Conservation (phyloP, 2,329 filamentous ascomycete genomes). For the Fusarium sp. region DNA sequence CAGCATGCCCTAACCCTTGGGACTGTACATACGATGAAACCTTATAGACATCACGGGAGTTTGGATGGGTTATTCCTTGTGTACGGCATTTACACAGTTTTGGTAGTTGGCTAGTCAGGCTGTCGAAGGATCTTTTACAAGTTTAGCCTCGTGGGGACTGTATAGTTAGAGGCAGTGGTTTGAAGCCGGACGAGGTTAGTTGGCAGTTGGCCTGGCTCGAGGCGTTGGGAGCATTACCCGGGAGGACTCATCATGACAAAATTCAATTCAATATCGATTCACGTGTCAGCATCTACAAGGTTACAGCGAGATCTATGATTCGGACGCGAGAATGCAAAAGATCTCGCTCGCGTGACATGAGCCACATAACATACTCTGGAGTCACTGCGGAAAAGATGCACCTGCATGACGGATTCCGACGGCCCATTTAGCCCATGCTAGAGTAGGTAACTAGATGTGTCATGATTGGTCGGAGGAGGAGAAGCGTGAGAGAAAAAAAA, state of each 20-base stretch:
- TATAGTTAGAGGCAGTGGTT: background rate
- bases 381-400: slow-evolving; percentile 14
- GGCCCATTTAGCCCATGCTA: slow-evolving; percentile 1
- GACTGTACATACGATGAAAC: slow-evolving; percentile 31
- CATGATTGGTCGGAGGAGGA: slow-evolving; percentile 27
- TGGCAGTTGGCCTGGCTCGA: slow-evolving; percentile 10
- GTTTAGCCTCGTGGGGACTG: background rate
- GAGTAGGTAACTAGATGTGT: slow-evolving; percentile 5
- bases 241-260: slow-evolving; percentile 27
- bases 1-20: slow-evolving; percentile 29
- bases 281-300: background rate
- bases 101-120: slow-evolving; percentile 6
- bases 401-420: slow-evolving; percentile 23
- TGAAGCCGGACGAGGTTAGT: background rate
- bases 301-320: background rate
- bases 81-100: slow-evolving; percentile 27
- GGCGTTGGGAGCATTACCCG: slow-evolving; percentile 24
- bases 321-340: background rate
- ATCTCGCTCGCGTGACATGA: slow-evolving; percentile 32
- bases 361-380: slow-evolving; percentile 3
- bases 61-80: slow-evolving; percentile 13
- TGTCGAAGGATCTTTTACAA: background rate
- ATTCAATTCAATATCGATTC: slow-evolving; percentile 4
- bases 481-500: slow-evolving; percentile 34
- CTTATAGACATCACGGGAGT: slow-evolving; percentile 36